These are phyloP conservation scores for Apiospora phragmitis DNA, from an alignment of 2,329 filamentous ascomycete species.

Conservation along the genomic window DNA sequence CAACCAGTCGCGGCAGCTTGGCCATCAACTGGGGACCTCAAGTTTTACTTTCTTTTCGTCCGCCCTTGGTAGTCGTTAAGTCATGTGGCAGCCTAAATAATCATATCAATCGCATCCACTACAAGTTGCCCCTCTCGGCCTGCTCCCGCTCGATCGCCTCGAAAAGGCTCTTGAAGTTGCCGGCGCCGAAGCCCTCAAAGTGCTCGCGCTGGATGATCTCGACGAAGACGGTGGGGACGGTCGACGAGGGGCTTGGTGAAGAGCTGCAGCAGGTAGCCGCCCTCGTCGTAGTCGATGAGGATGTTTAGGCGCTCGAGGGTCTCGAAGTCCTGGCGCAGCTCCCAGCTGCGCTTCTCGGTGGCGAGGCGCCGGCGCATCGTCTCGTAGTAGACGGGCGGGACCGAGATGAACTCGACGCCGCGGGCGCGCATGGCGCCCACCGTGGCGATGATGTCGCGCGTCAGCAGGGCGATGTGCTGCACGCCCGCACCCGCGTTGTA, in stretches of 20 bases:
- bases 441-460: conserved; percentile 73
- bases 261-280: conserved; percentile 76
- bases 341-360: conserved; percentile 58
- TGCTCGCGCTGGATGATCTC: conserved; percentile 94
- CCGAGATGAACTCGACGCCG: conserved; percentile 89
- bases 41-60: background rate
- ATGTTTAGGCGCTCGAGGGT: conserved; percentile 78
- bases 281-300: conserved; percentile 92
- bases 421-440: conserved; percentile 80
- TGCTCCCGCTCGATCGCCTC: conserved; percentile 96
- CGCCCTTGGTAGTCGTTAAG: background rate
- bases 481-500: conserved; percentile 90
- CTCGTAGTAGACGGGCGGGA: conserved; percentile 84
- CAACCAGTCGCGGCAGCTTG: background rate
- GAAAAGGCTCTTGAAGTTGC: conserved; percentile 94
- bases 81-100: background rate
- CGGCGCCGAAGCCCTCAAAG: conserved; percentile 90
- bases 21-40: background rate
- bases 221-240: conserved; percentile 89
- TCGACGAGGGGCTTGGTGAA: conserved; percentile 92
- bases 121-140: conserved; percentile 80
- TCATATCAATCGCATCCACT: conserved; percentile 20
- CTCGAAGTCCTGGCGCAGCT: conserved; percentile 78
- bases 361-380: conserved; percentile 73
- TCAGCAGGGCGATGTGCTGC: conserved; percentile 89